phyloP scores from a whole-genome alignment of 108 stramenopile species.

The Fragilariopsis cylindrus region DNA sequence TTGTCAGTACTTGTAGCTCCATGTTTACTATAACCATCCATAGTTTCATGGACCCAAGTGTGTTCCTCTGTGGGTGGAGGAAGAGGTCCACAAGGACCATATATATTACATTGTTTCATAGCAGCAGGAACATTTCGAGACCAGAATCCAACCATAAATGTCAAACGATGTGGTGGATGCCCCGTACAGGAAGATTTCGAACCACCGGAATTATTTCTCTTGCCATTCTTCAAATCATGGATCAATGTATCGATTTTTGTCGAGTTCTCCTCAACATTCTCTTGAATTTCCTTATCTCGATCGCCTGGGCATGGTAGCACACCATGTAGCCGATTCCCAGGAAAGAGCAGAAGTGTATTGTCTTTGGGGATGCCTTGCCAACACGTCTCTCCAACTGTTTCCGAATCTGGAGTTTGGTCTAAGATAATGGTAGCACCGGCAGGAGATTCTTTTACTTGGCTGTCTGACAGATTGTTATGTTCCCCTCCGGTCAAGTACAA shows the following conservation, averaged over 20 bases:
- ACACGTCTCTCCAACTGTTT: conserved; percentile 42
- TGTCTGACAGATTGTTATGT: neutral
- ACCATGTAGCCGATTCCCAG: conserved; percentile 83
- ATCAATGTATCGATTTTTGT: neutral
- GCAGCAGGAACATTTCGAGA: conserved; percentile 70
- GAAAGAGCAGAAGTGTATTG: conserved; percentile 73
- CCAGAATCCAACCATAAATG: conserved; percentile 92
- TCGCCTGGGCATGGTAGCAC: conserved; percentile 79
- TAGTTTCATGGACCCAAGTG: conserved; percentile 63
- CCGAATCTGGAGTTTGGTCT: conserved; percentile 76
- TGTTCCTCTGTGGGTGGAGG: conserved; percentile 70
- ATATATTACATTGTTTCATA: conserved; percentile 66
- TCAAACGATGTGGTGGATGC: conserved; percentile 46
- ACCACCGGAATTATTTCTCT: neutral
- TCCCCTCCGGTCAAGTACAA: conserved; percentile 75
- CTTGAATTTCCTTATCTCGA: neutral
- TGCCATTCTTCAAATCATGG: conserved; percentile 1
- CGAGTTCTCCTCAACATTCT: neutral
- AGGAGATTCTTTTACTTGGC: conserved; percentile 3
- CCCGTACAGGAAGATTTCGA: conserved; percentile 1
- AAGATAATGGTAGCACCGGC: conserved; percentile 83
- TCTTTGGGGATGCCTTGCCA: conserved; percentile 63
- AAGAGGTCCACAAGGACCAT: conserved; percentile 85
- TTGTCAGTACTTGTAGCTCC: neutral
- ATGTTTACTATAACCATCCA: conserved; percentile 27